These are phyloP conservation scores for Saussurea involucrata DNA, from an alignment of 129 eudicot species.

Conservation along the genomic window DNA sequence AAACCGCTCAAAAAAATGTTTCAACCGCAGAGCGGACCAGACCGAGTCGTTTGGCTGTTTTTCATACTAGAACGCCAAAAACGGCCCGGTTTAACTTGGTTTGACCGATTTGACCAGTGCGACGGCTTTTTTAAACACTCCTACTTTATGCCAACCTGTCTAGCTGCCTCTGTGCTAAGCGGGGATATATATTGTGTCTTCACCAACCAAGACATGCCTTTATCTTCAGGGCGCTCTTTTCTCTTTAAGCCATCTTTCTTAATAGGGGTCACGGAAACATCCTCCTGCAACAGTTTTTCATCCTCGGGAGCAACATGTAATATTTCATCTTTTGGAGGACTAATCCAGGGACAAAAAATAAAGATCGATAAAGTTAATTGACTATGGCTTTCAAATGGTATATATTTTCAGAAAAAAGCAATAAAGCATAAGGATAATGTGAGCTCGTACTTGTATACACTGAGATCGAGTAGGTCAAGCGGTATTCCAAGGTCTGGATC, in stretches of 20 bases:
- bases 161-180: conserved; percentile 71
- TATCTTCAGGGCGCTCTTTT: conserved; percentile 85
- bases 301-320: conserved; percentile 65
- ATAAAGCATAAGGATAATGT: neutral
- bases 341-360: conserved; percentile 21
- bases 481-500: conserved; percentile 93
- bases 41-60: too few relatives aligned
- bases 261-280: conserved; percentile 61
- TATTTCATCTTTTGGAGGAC: conserved; percentile 60
- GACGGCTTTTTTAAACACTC: neutral
- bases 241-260: conserved; percentile 70
- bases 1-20: too few relatives aligned
- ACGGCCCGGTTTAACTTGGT: too few relatives aligned
- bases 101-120: too few relatives aligned
- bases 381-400: neutral
- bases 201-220: conserved; percentile 92
- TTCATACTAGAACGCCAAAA: too few relatives aligned
- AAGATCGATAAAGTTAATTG: neutral
- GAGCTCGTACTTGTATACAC: conserved; percentile 75
- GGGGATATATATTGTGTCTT: conserved; percentile 93
- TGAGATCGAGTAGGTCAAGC: conserved; percentile 87
- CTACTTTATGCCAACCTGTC: conserved; percentile 46
- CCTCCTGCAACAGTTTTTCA: conserved; percentile 76
- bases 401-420: neutral
- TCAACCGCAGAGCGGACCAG: too few relatives aligned